Evolutionary conservation across 2,329 filamentous ascomycete genomes (phyloP).

Genomic region (Neodidymelliopsis sp.): DNA sequence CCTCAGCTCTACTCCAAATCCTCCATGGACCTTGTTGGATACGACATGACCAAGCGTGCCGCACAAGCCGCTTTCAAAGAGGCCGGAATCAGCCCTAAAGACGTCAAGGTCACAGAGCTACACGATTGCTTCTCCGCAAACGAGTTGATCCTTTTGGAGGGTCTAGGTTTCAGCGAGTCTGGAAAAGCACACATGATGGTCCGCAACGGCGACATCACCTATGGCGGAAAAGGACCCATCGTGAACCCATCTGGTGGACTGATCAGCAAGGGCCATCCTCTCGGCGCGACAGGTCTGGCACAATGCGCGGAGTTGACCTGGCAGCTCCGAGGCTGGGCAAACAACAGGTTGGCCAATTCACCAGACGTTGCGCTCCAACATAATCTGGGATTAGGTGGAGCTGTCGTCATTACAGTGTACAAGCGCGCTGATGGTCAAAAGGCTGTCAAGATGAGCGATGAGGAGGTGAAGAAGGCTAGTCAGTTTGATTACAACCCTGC

Average conservation of each 20-base stretch:
- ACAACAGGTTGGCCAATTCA: conserved; percentile 75
- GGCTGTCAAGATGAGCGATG: conserved; percentile 67
- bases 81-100: conserved; percentile 69
- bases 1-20: conserved; percentile 79
- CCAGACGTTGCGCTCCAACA: conserved; percentile 84
- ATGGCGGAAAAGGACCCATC: conserved; percentile 75
- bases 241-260: conserved; percentile 93
- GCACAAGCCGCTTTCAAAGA: conserved; percentile 73
- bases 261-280: conserved; percentile 93
- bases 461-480: conserved; percentile 69
- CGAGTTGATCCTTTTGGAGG: conserved; percentile 87
- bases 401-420: conserved; percentile 89
- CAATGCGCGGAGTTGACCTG: conserved; percentile 95
- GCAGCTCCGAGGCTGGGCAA: conserved; percentile 95
- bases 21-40: conserved; percentile 88
- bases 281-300: conserved; percentile 89
- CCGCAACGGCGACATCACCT: conserved; percentile 85
- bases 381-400: conserved; percentile 89
- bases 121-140: conserved; percentile 98
- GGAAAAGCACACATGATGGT: conserved; percentile 94
- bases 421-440: conserved; percentile 78
- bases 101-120: conserved; percentile 85
- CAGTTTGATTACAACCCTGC: conserved; percentile 90
- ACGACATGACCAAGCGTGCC: conserved; percentile 80
- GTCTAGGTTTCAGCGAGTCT: conserved; percentile 75